These are phyloP conservation scores for Suillus paluster DNA, from an alignment of 768 basidiomycete genomes.

Conservation along the genomic window DNA sequence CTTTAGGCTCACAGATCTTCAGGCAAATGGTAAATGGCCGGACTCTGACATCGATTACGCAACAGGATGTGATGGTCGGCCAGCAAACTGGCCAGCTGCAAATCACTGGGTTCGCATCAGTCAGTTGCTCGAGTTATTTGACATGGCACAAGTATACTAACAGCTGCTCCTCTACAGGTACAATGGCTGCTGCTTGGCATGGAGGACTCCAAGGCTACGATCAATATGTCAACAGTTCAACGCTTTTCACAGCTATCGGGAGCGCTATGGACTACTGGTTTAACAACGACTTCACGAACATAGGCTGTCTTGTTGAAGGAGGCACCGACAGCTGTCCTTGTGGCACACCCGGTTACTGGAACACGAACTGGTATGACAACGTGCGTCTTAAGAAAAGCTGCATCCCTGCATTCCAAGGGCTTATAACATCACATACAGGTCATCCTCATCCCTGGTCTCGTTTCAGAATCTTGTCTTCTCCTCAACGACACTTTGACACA, in stretches of 20 bases:
- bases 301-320: conserved; percentile 58
- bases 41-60: conserved; percentile 62
- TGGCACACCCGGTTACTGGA: conserved; percentile 55
- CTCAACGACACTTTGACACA: conserved; percentile 50
- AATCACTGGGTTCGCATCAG: conserved; percentile 59
- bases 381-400: conserved; percentile 34
- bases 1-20: conserved; percentile 51
- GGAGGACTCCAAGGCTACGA: conserved; percentile 50
- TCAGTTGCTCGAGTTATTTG: conserved; percentile 33
- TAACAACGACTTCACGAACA: conserved; percentile 55
- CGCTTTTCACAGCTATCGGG: conserved; percentile 46
- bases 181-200: conserved; percentile 61
- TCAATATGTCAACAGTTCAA: conserved; percentile 45
- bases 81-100: conserved; percentile 74
- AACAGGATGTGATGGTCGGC: conserved; percentile 61
- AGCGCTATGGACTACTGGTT: conserved; percentile 70
- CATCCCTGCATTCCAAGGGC: neutral
- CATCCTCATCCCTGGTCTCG: conserved; percentile 62
- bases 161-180: conserved; percentile 35
- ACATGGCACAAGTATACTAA: too few relatives aligned
- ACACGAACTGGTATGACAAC: conserved; percentile 69
- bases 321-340: conserved; percentile 61
- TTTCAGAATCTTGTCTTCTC: conserved; percentile 60
- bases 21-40: conserved; percentile 57
- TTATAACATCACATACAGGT: conserved; percentile 38